These are phyloP conservation scores for Endoconidiophora laricicola DNA, from an alignment of 2,329 filamentous ascomycete genomes.

Conservation along the genomic window DNA sequence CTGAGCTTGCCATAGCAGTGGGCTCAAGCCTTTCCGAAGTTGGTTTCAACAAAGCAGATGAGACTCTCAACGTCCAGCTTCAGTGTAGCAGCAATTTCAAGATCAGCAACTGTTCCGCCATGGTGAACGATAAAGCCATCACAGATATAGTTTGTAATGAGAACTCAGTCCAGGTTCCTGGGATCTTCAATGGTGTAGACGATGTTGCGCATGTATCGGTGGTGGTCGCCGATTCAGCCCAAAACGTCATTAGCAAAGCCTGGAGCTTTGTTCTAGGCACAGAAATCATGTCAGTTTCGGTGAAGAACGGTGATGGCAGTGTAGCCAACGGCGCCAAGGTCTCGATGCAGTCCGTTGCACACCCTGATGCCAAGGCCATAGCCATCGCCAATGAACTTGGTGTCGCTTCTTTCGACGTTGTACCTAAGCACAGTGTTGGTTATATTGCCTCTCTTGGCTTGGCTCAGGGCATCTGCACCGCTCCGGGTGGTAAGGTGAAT, in stretches of 20 bases:
- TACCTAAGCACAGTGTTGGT: conserved; percentile 7
- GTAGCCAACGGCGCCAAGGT: conserved; percentile 3
- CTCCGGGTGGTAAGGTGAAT: conserved; percentile 6
- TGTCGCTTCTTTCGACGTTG: conserved; percentile 2
- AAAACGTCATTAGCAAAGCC: conserved; percentile 6
- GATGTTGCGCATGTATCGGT: conserved; percentile 8
- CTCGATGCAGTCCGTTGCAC: not conserved
- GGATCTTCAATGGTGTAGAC: conserved; percentile 1
- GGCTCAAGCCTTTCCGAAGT: conserved; percentile 1
- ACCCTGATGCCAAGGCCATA: conserved; percentile 4
- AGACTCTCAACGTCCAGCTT: not conserved
- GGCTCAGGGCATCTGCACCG: conserved; percentile 2
- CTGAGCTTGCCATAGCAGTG: conserved; percentile 2
- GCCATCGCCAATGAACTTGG: not conserved
- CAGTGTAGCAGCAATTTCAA: conserved; percentile 1
- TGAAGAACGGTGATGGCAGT: conserved; percentile 4
- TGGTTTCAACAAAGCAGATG: conserved; percentile 2
- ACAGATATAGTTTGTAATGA: conserved; percentile 1
- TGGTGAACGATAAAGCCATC: conserved; percentile 4
- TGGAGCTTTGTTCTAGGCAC: conserved; percentile 9
- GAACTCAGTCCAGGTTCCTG: conserved; percentile 2
- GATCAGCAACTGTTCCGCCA: conserved; percentile 3
- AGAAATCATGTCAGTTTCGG: not conserved
- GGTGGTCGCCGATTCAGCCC: conserved; percentile 1
- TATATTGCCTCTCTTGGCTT: conserved; percentile 5